Base-by-base conservation (phyloP, 257 asterid species). In the Scutellaria minor region DNA sequence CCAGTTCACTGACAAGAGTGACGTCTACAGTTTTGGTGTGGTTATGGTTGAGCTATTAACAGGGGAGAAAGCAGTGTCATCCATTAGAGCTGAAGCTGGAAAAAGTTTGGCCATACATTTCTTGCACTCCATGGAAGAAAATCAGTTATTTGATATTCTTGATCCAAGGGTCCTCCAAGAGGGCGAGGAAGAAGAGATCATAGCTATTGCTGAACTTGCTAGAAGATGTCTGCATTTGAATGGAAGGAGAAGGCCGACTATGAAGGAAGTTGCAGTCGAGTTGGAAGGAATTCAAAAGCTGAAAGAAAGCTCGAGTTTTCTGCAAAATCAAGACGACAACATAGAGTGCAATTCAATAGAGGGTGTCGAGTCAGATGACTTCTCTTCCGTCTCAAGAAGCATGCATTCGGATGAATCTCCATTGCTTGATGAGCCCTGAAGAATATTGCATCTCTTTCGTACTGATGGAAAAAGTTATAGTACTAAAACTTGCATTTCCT, bases 41-140 rank as follows among this genome's bases (percentile, higher is more conserved):
- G 79, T 77, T 1, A n/a, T 85, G 74, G 85, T 84, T 18, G 86
- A 84, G 75, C 86, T 84, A 50, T 45, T 84, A 5, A 82, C 89
- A 0, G 81, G 88, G 7, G 81, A 76, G 78, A 79, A 79, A 66
- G 81, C 84, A 0, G n/a, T 84, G 20, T 70, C 82, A 0, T 55
- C 75, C 11, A 42, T 59, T 14, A 77, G 82, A 75, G 67, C 52
- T 0, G 82, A 78, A 62, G 68, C 6, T 6, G 77, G 77, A 7
- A 75, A 72, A 53, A 78, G 81, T 52, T 64, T 83, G 37, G 81
- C 79, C 35, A 65, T 70, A 18, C 76, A 79, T 15, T 76, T 82
- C 84, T 31, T 79, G 75, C 70, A 56, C 4, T 71, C 84, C 0
- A 55, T 78, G 77, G 84, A 78, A 20, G 77, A 70, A 6, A 42